These are phyloP conservation scores for Vitis rupestris DNA, from an alignment of 164 flowering plant species.

Conservation along the genomic window DNA sequence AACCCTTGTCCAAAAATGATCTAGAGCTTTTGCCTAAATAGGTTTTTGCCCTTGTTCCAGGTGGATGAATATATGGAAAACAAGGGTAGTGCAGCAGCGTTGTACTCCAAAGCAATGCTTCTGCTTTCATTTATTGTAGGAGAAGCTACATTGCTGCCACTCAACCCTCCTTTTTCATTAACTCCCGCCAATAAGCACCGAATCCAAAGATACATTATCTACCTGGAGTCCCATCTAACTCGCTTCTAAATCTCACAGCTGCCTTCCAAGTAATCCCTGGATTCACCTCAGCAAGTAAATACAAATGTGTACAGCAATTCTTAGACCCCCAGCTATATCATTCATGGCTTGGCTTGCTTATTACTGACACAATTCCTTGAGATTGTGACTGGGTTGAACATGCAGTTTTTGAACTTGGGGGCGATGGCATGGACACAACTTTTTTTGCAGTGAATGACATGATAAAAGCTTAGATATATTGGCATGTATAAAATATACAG, in stretches of 20 bases:
- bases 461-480: neutral
- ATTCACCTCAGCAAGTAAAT: slow-evolving; percentile 19
- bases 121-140: slow-evolving; percentile 44
- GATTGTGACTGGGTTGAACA: neutral
- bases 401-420: neutral
- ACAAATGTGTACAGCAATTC: slow-evolving; percentile 7
- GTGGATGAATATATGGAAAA: slow-evolving; percentile 47
- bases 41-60: slow-evolving; percentile 26
- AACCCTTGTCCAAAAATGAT: neutral
- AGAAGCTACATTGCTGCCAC: slow-evolving; percentile 45
- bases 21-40: neutral
- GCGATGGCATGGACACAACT: neutral
- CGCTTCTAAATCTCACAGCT: slow-evolving; percentile 15
- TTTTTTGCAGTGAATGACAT: neutral
- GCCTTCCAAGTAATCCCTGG: slow-evolving; percentile 7
- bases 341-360: neutral
- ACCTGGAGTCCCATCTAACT: slow-evolving; percentile 29
- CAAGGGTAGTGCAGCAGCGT: slow-evolving; percentile 31
- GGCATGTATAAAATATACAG: neutral
- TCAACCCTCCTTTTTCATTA: slow-evolving; percentile 49
- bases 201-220: slow-evolving; percentile 35
- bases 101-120: slow-evolving; percentile 44
- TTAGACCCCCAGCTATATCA: neutral
- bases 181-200: slow-evolving; percentile 29
- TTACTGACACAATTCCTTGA: neutral